Base-by-base conservation (phyloP, 768 basidiomycete species). In the Calocera cornea region DNA sequence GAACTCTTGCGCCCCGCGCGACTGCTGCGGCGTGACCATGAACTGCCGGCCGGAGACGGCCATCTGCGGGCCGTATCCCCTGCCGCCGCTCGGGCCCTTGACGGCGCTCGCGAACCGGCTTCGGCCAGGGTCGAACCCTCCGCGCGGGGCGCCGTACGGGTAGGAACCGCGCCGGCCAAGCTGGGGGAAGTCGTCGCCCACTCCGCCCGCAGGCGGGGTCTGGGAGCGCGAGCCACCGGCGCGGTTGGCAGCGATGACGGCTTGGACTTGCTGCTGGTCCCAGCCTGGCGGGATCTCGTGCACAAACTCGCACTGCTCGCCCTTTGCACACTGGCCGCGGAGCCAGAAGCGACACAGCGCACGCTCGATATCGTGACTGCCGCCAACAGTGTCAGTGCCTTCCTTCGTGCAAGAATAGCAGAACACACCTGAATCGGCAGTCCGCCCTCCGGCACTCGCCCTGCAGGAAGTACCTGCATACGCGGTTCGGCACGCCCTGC, bases 341-440 rank as follows among this genome's bases (percentile, higher is more conserved):
- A 99, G 83, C 97, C 97, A 99, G 80, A 99, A 99, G 38, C 97
- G 88, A 78, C 90, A 94, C 24, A 97, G 76, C 1, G 95, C 95
- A 44, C 95, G 85, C 76, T 97, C 95, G 2, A 97, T 83, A 73
- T 97, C 95, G 74, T 97, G 95, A 72, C 95, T 97, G 71, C 66
- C 66, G 64, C 66, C 41, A 65, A 65, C 68, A 31, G 70, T 67
- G 69, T 65, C 66, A 24, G 64, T 49, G 65, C 17, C 65, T 22
- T 65, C 29, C 64, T 54, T 27, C 27, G 22, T 54, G 40, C 41
- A 27, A 66, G 29, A 36, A 19, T 14, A 31, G 44, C 17, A 65
- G 27, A 29, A 74, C 85, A 70, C 72, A 95, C 95, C 93, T 97
- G 81, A 98, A 99, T 67, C 95, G 86, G 78, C 97, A 98, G 79